These are phyloP conservation scores for Endocalyx cinctus DNA, from an alignment of 2,329 filamentous ascomycete species.

Conservation along the genomic window DNA sequence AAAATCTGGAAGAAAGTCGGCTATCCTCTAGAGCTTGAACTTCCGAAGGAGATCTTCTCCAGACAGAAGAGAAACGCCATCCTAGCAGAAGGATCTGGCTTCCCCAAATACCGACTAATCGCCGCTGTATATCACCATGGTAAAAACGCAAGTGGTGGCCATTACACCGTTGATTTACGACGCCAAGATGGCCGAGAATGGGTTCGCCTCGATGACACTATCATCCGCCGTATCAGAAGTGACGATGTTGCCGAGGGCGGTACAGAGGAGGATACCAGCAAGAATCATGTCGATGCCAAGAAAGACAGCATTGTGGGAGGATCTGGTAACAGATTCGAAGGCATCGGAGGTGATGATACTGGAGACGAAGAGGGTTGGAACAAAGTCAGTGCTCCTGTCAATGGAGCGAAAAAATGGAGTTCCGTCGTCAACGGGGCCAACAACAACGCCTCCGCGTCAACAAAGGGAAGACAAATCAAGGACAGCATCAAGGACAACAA, in stretches of 20 bases:
- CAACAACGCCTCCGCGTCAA: constrained; percentile 45
- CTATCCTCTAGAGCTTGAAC: constrained; percentile 90
- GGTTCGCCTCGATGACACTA: constrained; percentile 92
- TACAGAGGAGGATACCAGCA: constrained; percentile 69
- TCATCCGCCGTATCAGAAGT: constrained; percentile 76
- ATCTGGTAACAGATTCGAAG: constrained; percentile 70
- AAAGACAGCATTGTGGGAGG: constrained; percentile 37
- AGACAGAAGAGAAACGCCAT: constrained; percentile 66
- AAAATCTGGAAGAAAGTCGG: constrained; percentile 99
- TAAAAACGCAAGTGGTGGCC: constrained; percentile 90
- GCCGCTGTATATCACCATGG: constrained; percentile 96
- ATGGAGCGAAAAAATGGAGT: constrained; percentile 72
- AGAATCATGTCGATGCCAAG: constrained; percentile 61
- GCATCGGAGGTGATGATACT: constrained; percentile 61
- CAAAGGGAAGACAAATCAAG: constrained; percentile 54
- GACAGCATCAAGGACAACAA: constrained; percentile 83
- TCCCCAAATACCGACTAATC: constrained; percentile 80
- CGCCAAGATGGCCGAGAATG: constrained; percentile 93
- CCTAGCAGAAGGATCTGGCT: constrained; percentile 57
- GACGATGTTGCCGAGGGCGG: constrained; percentile 88
- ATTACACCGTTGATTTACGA: constrained; percentile 96
- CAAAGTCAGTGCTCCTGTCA: constrained; percentile 61
- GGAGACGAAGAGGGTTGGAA: constrained; percentile 75
- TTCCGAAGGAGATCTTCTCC: constrained; percentile 85
- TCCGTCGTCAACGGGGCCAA: constrained; percentile 61